Conservation (phyloP, 164 flowering plant genomes). For the Aristolochia californica region DNA sequence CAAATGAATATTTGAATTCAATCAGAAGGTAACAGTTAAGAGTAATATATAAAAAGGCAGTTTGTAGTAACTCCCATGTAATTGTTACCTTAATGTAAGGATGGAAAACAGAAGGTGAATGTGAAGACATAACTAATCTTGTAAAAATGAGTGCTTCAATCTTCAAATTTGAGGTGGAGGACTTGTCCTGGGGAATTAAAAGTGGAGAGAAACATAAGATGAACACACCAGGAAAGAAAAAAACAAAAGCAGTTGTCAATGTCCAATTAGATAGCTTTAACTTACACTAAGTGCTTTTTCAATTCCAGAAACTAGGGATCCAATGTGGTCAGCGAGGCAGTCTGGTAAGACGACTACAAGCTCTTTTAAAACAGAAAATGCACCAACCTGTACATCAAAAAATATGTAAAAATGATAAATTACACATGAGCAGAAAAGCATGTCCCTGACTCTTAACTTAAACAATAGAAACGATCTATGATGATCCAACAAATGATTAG, state of each 20-base stretch:
- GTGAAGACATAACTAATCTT: slow-evolving; percentile 88
- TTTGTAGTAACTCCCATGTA: background rate
- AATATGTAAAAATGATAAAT: background rate
- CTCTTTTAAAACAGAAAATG: slow-evolving; percentile 90
- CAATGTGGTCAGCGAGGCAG: slow-evolving; percentile 90
- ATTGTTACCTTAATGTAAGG: slow-evolving; percentile 68
- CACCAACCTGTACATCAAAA: slow-evolving; percentile 67
- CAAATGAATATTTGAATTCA: background rate
- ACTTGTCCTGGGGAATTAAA: slow-evolving; percentile 52
- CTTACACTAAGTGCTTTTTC: slow-evolving; percentile 88
- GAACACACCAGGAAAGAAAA: background rate
- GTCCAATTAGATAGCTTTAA: slow-evolving; percentile 1
- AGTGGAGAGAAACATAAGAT: background rate
- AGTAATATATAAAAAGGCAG: background rate
- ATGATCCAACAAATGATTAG: background rate
- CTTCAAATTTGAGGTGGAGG: slow-evolving; percentile 89
- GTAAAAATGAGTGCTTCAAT: slow-evolving; percentile 91
- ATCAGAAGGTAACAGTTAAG: background rate
- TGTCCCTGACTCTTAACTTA: background rate
- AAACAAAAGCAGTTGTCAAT: background rate
- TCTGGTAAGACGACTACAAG: slow-evolving; percentile 94
- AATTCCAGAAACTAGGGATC: slow-evolving; percentile 87
- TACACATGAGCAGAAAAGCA: background rate
- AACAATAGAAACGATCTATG: background rate
- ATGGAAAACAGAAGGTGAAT: slow-evolving; percentile 88